A percentile compares a stretch with the other conserved stretches of the same genome.
These are phyloP conservation scores for Nepenthes gracilis DNA, from an alignment of 148 eudicot genomes.

Conservation along the genomic window DNA sequence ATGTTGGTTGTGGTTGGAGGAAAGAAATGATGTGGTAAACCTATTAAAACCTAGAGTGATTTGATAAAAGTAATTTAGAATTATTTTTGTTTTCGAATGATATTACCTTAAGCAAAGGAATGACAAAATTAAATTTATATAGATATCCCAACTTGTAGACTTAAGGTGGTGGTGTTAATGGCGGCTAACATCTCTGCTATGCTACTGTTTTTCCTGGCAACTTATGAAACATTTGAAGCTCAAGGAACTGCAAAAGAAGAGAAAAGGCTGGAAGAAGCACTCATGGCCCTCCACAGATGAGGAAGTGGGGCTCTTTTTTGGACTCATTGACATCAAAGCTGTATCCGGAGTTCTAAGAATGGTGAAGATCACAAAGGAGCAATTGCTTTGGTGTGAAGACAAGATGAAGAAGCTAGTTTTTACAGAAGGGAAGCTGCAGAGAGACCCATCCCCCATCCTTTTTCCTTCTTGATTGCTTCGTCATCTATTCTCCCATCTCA, in stretches of 20 bases:
- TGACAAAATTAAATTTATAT: too few relatives aligned
- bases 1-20: too few relatives aligned
- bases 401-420: conserved; percentile 64
- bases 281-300: conserved; percentile 58
- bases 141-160: background rate
- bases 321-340: conserved; percentile 57
- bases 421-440: conserved; percentile 49
- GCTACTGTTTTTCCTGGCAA: background rate
- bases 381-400: conserved; percentile 87
- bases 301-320: conserved; percentile 58
- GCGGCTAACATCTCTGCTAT: background rate
- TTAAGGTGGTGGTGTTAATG: background rate
- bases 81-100: too few relatives aligned
- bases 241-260: conserved; percentile 63
- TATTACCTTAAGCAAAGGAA: too few relatives aligned
- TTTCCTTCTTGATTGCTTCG: conserved; percentile 48
- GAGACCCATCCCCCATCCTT: conserved; percentile 83
- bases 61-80: too few relatives aligned
- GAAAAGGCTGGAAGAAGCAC: conserved; percentile 65
- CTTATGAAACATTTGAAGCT: conserved; percentile 66
- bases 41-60: too few relatives aligned
- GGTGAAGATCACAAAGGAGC: conserved; percentile 64
- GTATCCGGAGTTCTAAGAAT: conserved; percentile 51
- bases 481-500: too few relatives aligned
- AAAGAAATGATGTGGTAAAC: too few relatives aligned